Conservation (phyloP, 108 stramenopile genomes). For the Nitzschia sp. region DNA sequence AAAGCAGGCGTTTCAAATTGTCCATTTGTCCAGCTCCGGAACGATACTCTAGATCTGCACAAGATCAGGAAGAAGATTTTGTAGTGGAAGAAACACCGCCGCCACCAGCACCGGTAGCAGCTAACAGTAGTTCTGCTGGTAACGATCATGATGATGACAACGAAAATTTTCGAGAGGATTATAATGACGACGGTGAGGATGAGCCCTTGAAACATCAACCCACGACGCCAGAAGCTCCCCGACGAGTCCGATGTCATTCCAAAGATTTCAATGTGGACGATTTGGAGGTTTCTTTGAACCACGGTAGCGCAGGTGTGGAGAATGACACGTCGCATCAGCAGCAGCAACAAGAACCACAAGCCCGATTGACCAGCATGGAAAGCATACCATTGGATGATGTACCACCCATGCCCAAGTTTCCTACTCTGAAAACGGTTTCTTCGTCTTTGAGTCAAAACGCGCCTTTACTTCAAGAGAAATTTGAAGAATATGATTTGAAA, state of each 20-base stretch:
- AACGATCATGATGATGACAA: slow-evolving; percentile 1
- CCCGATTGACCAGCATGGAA: slow-evolving; percentile 2
- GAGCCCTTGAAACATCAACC: not conserved
- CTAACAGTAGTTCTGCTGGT: slow-evolving; percentile 1
- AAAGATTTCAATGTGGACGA: slow-evolving; percentile 53
- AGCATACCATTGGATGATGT: not conserved
- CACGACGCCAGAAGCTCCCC: slow-evolving; percentile 14
- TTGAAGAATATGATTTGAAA: slow-evolving; percentile 40
- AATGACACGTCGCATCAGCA: slow-evolving; percentile 3
- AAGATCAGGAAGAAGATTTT: slow-evolving; percentile 38
- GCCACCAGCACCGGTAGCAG: not conserved
- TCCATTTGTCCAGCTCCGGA: slow-evolving; percentile 55
- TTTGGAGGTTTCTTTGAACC: slow-evolving; percentile 36
- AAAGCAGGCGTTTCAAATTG: slow-evolving; percentile 8
- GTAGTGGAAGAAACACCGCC: slow-evolving; percentile 5
- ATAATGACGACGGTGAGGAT: not conserved
- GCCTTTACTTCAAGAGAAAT: slow-evolving; percentile 7
- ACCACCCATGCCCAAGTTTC: not conserved
- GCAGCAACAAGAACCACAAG: not conserved
- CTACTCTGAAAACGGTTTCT: not conserved
- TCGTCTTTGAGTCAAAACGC: not conserved
- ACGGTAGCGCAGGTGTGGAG: not conserved
- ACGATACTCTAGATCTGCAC: slow-evolving; percentile 35
- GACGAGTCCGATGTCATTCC: slow-evolving; percentile 35
- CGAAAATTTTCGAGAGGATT: not conserved